Conservation (phyloP, 1,139 yeast genomes). For the Candida tropicalis region DNA sequence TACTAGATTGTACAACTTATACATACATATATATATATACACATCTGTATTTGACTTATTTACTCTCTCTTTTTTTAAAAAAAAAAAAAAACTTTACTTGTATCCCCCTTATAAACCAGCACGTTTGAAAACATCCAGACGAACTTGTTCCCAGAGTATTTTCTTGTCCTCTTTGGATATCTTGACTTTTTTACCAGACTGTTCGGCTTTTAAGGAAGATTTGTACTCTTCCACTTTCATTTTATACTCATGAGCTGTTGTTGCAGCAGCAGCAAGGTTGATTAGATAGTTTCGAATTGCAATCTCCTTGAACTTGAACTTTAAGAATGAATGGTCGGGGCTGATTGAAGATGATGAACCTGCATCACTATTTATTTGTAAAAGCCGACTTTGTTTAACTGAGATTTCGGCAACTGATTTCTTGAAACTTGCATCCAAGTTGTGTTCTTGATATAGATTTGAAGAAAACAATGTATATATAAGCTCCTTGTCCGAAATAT, state of each 20-base stretch:
- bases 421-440: constrained; percentile 46
- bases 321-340: constrained; percentile 35
- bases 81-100: too few species aligned
- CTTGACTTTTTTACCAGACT: constrained; percentile 30
- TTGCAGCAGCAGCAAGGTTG: constrained; percentile 57
- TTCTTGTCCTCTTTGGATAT: constrained; percentile 47
- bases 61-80: too few species aligned
- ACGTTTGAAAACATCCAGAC: constrained; percentile 50
- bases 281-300: constrained; percentile 53
- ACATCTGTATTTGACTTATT: too few species aligned
- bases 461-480: constrained; percentile 44
- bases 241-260: constrained; percentile 55
- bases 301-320: constrained; percentile 45
- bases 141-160: constrained; percentile 51
- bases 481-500: constrained; percentile 47
- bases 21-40: neutral
- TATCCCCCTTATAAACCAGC: constrained; percentile 49
- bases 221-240: constrained; percentile 39
- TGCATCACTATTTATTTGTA: constrained; percentile 35
- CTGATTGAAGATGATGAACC: constrained; percentile 18
- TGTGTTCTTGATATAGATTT: constrained; percentile 51
- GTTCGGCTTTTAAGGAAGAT: constrained; percentile 20
- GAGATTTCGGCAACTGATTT: constrained; percentile 55
- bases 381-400: constrained; percentile 49
- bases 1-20: constrained; percentile 1